Evolutionary conservation across 2,329 filamentous ascomycete genomes (phyloP), one percentile per base, ranked within the genome.

Genomic region (Pseudopyricularia javanii): DNA sequence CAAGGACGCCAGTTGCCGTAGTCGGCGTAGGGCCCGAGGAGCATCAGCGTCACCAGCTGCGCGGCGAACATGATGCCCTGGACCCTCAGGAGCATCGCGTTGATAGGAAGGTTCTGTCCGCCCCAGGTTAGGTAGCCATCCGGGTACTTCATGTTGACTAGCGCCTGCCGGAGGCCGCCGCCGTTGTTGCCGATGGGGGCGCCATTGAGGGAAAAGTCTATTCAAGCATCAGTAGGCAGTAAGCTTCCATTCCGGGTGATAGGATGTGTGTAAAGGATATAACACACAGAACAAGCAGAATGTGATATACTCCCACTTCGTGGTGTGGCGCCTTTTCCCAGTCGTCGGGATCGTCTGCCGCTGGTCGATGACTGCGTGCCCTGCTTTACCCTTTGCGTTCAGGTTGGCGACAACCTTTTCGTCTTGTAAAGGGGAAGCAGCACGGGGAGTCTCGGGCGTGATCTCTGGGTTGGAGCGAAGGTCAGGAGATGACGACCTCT

Each of bases 1-100:
- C 55, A 58, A 11, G 57, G 59, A 1, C 58, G 56, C 57, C 59
- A 59, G 48, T 56, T 57, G 35, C 59, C 59, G 30, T 58, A 60
- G 53, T 60, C 58, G 52, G 57, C 59, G 43, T 59, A 59, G 7
- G 56, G 57, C n/a, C 59, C 59, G 9, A 59, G 22, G 24, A 57
- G 50, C 33, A 60, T 47, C 15, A 60, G 55, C 9, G 54, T 50
- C 34, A 54, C 56, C n/a, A 59, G 56, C 48, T 60, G 59, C 8
- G 56, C 54, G 9, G 56, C 59, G 43, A 60, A 59, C 6, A 58
- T 53, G 50, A 60, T 54, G n/a, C 57, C 57, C 4, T 58, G 59
- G 35, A 59, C 53, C 49, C 59, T 52, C 22, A 59, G 55, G 14
- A 60, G 56, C 24, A 58, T 50, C 9, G 32, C 32, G 30, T 33